Evolutionary conservation across 2,329 filamentous ascomycete species (phyloP).

Genomic region (Penicillium palitans): DNA sequence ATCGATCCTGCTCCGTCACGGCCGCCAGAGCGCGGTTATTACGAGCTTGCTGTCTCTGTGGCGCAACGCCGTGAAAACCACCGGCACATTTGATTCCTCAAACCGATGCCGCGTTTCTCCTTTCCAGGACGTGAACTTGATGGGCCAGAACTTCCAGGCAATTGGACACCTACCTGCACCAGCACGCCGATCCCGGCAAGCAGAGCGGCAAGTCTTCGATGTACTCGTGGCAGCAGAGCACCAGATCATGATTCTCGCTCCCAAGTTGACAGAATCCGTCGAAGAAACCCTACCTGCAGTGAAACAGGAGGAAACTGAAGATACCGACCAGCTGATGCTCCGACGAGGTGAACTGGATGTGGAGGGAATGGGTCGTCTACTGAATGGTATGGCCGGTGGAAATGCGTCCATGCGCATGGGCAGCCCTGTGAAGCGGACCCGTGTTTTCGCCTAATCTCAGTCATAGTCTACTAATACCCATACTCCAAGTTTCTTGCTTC

Average conservation of each 20-base stretch:
- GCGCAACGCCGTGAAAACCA: conserved; percentile 43
- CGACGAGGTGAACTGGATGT: conserved; percentile 48
- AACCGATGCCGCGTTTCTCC: conserved; percentile 40
- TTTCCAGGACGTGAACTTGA: conserved; percentile 41
- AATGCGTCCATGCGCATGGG: conserved; percentile 34
- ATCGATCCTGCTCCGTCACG: conserved; percentile 47
- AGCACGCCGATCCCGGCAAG: conserved; percentile 24
- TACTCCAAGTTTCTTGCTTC: conserved; percentile 12
- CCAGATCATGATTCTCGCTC: conserved; percentile 41
- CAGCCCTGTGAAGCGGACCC: conserved; percentile 40
- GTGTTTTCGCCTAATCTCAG: conserved; percentile 35
- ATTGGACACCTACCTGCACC: conserved; percentile 40
- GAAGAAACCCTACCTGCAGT: conserved; percentile 16
- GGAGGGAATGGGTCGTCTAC: conserved; percentile 49
- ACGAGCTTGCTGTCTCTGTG: conserved; percentile 47
- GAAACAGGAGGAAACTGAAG: conserved; percentile 22
- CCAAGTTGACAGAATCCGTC: conserved; percentile 31
- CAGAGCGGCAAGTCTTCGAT: conserved; percentile 34
- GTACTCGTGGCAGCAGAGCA: conserved; percentile 45
- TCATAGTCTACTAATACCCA: conserved; percentile 38
- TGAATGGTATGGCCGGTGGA: conserved; percentile 44
- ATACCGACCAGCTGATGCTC: conserved; percentile 45
- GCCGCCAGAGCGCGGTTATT: conserved; percentile 43
- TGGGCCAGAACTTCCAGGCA: conserved; percentile 44
- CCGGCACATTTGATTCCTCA: conserved; percentile 42